Evolutionary conservation across 2,329 filamentous ascomycete species (phyloP), one percentile per base, ranked within the genome.

Genomic region (Fusarium graminum): DNA sequence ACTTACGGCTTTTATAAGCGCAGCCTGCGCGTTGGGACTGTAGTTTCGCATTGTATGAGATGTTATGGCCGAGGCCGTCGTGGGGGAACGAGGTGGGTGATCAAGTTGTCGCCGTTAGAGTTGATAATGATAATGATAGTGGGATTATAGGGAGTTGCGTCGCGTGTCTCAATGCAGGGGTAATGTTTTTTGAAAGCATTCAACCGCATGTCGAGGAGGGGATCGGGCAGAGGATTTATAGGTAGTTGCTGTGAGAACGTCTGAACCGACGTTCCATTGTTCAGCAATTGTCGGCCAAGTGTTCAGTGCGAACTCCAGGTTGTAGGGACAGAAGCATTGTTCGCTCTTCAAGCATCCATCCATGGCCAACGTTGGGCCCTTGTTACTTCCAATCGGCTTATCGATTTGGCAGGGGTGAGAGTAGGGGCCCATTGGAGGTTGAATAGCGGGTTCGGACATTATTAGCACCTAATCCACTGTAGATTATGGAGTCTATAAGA

Each of bases 1-100:
- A 74, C 78, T 68, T 73, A 87, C 84, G 78, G 86, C 87, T 77
- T 83, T 83, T 49, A 88, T 74, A 39, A 89, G 82, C 76, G 86
- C 85, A 66, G 76, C 77, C 78, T 86, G 84, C 75, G 82, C 81
- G 68, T 77, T 75, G 50, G 74, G 72, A 63, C 74, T 80, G 65
- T 80, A 80, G 22, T 61, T 42, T 22, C 80, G 77, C 79, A 81
- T 81, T 45, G 54, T 67, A 10, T 45, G 22, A 22, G 42, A 46
- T 28, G 26, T 19, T 54, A 56, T 30, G 47, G 56, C 59, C 47
- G 49, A 41, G 51, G 52, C 34, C 59, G 62, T 54, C 12, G 39
- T 39, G 30, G 41, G 53, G 34, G n/a, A 39, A 26, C 29, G 42
- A 51, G 38, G 36, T 34, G 14, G 50, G 54, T 36, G 39, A 64